Evolutionary conservation across 1,284 basidiomycete species (phyloP), one percentile per base, ranked within the genome.

Genomic region (Apiotrichum veenhuisii): DNA sequence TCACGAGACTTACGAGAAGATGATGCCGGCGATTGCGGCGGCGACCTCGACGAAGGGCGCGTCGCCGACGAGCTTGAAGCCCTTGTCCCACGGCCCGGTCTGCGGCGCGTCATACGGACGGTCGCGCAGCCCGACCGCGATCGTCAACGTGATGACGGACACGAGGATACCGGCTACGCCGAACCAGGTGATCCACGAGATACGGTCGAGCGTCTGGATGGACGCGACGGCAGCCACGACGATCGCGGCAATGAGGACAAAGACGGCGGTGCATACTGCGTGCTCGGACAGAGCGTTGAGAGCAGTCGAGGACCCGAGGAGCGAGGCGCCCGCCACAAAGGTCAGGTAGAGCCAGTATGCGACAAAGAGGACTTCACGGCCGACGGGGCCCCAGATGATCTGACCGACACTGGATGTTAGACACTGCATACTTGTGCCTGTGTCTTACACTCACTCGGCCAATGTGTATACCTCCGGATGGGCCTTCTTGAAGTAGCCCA

Each of bases 61-160:
- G 37, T 58, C 43, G 45, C 55, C 59, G 27, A 65, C 61, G 20
- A 67, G 48, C 12, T 56, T 40, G 49, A 69, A 52, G 14, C 61
- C 54, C 55, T 63, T 65, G 48, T 71, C 66, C 61, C 63, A 75
- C 1, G 65, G 61, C 0, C 65, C 69, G 5, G 52, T 34, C 15
- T 64, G 58, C 11, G 76, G 74, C 1, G 72, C 72, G 1, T 62
- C 59, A 1, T 69, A 65, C 0, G 77, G 75, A 42, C 77, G 63
- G 53, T 72, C 70, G 34, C 66, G 61, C 1, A 71, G 51, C 8
- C 67, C 71, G 17, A 75, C 72, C 4, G 73, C 70, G 51, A 75
- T 62, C 26, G 69, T 68, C 22, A 74, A 56, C 15, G 66, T 67
- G 48, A 75, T 42, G 52, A 72, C 64, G 3, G 70, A 54, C 2